Percentiles rank a stretch among this genome's conserved stretches.
phyloP scores from a whole-genome alignment of 805 yeast genomes.

The Saccharomycopsis javanensis region DNA sequence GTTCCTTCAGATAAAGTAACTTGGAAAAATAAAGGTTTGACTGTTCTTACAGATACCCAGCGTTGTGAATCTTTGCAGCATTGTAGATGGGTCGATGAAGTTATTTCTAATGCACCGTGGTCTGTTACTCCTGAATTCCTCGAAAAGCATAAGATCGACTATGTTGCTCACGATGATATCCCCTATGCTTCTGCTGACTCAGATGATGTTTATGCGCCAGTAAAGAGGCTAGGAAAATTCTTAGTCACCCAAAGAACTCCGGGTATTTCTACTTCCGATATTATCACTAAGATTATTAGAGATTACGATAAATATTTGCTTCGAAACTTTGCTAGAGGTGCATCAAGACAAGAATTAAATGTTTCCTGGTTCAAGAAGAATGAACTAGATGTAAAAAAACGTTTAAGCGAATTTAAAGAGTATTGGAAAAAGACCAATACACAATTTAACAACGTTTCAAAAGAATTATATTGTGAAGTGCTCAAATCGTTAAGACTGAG shows the following conservation, averaged over 20 bases:
- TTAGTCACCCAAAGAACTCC: constrained; percentile 93
- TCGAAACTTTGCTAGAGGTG: constrained; percentile 97
- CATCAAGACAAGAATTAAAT: constrained; percentile 89
- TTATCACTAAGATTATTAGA: constrained; percentile 86
- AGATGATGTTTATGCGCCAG: constrained; percentile 89
- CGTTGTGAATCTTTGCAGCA: constrained; percentile 86
- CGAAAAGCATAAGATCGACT: constrained; percentile 73
- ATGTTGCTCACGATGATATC: constrained; percentile 94
- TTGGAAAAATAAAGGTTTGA: constrained; percentile 85
- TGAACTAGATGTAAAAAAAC: constrained; percentile 88
- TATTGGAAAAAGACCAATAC: constrained; percentile 72
- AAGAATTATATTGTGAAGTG: constrained; percentile 77
- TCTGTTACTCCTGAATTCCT: constrained; percentile 77
- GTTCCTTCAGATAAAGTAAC: constrained; percentile 86
- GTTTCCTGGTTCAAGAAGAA: constrained; percentile 97
- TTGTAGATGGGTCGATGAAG: constrained; percentile 98
- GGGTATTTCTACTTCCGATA: constrained; percentile 92
- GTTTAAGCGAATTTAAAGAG: constrained; percentile 76
- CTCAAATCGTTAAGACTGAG: constrained; percentile 57
- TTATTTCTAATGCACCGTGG: constrained; percentile 93
- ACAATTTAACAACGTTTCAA: constrained; percentile 60
- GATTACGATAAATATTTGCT: constrained; percentile 94
- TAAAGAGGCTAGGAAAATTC: constrained; percentile 84
- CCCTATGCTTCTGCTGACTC: constrained; percentile 87
- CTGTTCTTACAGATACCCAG: constrained; percentile 81